These are phyloP conservation scores for Saturnispora hagleri DNA, from an alignment of 805 yeast species.

Conservation along the genomic window DNA sequence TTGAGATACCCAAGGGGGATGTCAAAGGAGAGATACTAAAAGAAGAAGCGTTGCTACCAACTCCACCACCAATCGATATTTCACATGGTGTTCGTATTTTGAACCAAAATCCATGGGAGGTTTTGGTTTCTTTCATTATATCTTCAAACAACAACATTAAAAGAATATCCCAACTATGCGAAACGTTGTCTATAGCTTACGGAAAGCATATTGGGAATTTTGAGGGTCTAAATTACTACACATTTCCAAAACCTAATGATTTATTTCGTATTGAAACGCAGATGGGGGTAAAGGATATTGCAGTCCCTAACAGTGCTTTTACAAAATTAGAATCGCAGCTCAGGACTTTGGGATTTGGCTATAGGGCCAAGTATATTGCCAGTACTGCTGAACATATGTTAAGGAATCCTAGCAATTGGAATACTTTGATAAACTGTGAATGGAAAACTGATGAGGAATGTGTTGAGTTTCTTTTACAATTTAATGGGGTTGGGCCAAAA, in stretches of 20 bases:
- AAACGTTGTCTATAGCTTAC: constrained; percentile 57
- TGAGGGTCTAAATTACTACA: constrained; percentile 49
- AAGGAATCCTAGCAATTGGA: constrained; percentile 29
- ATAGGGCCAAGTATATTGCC: constrained; percentile 80
- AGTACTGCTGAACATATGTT: constrained; percentile 58
- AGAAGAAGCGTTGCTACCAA: background rate
- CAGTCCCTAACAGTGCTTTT: background rate
- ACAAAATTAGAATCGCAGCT: constrained; percentile 25
- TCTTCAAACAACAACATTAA: constrained; percentile 94
- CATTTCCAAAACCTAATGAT: constrained; percentile 63
- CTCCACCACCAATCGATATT: constrained; percentile 13
- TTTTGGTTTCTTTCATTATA: constrained; percentile 81
- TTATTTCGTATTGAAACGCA: constrained; percentile 24
- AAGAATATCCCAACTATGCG: constrained; percentile 89
- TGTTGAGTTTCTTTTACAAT: constrained; percentile 50
- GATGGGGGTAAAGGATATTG: constrained; percentile 11
- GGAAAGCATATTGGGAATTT: constrained; percentile 51
- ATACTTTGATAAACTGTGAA: constrained; percentile 33
- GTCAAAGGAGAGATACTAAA: background rate
- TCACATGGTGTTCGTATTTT: constrained; percentile 54
- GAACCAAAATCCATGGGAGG: constrained; percentile 97
- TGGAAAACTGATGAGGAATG: constrained; percentile 30
- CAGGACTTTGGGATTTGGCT: constrained; percentile 68
- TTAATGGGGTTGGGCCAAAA: constrained; percentile 92
- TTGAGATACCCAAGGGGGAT: constrained; percentile 5